These are phyloP conservation scores for Podospora anserina DNA, from an alignment of 495 filamentous ascomycete genomes.

Conservation along the genomic window DNA sequence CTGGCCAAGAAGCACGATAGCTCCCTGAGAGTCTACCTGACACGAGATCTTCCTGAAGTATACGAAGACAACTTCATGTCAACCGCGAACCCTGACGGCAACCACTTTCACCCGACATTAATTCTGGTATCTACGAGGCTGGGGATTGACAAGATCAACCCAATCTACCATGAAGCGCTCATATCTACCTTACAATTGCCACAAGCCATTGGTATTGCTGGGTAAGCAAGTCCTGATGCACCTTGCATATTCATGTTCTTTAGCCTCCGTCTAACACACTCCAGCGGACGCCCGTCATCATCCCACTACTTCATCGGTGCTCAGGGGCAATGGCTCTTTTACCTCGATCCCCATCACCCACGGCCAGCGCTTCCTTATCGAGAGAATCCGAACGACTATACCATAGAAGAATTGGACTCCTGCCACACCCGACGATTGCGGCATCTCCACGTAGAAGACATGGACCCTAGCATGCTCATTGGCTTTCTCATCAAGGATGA, in stretches of 20 bases:
- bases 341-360: slow-evolving; percentile 88
- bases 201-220: slow-evolving; percentile 93
- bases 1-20: slow-evolving; percentile 61
- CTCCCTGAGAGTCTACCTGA: slow-evolving; percentile 77
- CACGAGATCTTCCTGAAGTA: slow-evolving; percentile 84
- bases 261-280: slow-evolving; percentile 13
- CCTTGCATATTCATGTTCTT: neutral
- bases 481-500: slow-evolving; percentile 86
- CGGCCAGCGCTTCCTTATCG: slow-evolving; percentile 63
- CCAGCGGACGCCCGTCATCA: slow-evolving; percentile 84
- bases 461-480: slow-evolving; percentile 99
- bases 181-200: slow-evolving; percentile 75
- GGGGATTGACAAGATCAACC: slow-evolving; percentile 89
- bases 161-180: slow-evolving; percentile 87
- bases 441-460: slow-evolving; percentile 78
- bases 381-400: slow-evolving; percentile 52
- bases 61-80: slow-evolving; percentile 84
- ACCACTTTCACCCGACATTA: slow-evolving; percentile 73
- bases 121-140: slow-evolving; percentile 84
- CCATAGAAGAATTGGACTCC: slow-evolving; percentile 67
- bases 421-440: slow-evolving; percentile 86
- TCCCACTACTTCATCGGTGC: slow-evolving; percentile 97
- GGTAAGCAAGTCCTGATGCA: slow-evolving; percentile 52
- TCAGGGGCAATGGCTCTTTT: slow-evolving; percentile 88
- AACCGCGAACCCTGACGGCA: slow-evolving; percentile 62